Base-by-base conservation (phyloP, 1,139 yeast species). In the Candida buenavistaensis region DNA sequence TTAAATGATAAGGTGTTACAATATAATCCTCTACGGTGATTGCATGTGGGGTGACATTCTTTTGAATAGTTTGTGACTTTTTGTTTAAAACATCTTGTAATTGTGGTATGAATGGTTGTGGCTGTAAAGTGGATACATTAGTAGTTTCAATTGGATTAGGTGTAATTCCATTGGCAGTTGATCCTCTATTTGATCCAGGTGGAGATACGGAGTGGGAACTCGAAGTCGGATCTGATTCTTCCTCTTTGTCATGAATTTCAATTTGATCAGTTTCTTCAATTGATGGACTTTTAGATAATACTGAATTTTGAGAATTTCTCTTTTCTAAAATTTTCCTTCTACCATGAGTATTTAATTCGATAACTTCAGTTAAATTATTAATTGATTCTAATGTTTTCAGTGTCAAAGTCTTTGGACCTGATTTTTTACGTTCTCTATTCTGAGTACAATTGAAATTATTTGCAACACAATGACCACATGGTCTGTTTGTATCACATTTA, bases 381-480 rank as follows among this genome's bases (percentile, higher is more conserved):
- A 69, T 68, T 17, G 63, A 51, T 22, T 61, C 62, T 19, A 67
- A 43, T 7, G 74, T 68, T 42, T 66, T 68, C 32, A 54, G 51
- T 28, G 64, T 68, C 34, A 64, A 47, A 28, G 55, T 61, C 38
- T 66, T 68, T n/a, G 75, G 73, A 3, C 75, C 75, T 28, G 65
- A 55, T 45, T 68, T 68, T 48, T 66, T 67, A 20, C 72, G 55
- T 37, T 57, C 59, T 37, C 74, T 46, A 21, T 59, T 47, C 40
- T 55, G 57, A 8, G 74, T 69, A 46, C 75, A 69, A 7, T 54
- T 55, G 23, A 68, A 44, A 28, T 55, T 52, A 45, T 65, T 65
- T 24, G 62, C 50, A 17, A 58, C 50, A 50, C 75, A 69, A 37
- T 64, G 69, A 23, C 48, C 35, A 48, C 75, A 69, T 1, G 74